Conservation (phyloP, 768 basidiomycete genomes). For the Sporobolomyces roseus region DNA sequence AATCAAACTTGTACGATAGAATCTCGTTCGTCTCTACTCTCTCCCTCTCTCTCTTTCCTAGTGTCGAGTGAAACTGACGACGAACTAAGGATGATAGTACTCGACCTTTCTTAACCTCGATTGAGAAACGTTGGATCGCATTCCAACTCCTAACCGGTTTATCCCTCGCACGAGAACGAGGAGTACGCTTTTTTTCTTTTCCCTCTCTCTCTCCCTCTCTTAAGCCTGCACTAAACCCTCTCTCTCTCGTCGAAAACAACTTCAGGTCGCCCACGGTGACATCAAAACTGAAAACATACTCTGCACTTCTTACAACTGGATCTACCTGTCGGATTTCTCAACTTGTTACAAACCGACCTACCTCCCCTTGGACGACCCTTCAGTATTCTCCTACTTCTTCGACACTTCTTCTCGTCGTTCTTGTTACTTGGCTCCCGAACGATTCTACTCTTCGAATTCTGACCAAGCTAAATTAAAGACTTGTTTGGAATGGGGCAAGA, state of each 20-base stretch:
- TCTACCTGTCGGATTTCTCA: constrained; percentile 92
- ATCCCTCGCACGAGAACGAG: constrained; percentile 72
- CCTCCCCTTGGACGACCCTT: constrained; percentile 90
- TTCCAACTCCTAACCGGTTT: constrained; percentile 86
- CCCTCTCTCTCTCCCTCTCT: not conserved
- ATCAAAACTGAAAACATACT: constrained; percentile 97
- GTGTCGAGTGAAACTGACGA: not conserved
- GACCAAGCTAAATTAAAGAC: constrained; percentile 68
- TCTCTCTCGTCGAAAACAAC: not conserved
- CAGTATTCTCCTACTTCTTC: constrained; percentile 97
- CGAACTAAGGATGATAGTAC: constrained; percentile 58
- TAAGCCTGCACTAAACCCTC: not conserved
- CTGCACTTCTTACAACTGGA: constrained; percentile 92
- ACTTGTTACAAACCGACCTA: constrained; percentile 85
- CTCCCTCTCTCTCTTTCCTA: not conserved
- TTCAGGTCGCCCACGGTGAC: constrained; percentile 85
- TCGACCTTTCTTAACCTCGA: constrained; percentile 79
- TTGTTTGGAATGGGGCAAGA: constrained; percentile 57
- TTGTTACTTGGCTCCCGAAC: constrained; percentile 93
- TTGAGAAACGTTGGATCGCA: constrained; percentile 98
- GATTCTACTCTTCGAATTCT: constrained; percentile 79
- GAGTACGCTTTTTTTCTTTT: too few species aligned
- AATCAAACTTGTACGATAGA: constrained; percentile 90
- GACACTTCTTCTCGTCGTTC: constrained; percentile 89
- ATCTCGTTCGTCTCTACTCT: constrained; percentile 64